phyloP scores from a whole-genome alignment of 1,284 basidiomycete species.

The Austropuccinia psidii region DNA sequence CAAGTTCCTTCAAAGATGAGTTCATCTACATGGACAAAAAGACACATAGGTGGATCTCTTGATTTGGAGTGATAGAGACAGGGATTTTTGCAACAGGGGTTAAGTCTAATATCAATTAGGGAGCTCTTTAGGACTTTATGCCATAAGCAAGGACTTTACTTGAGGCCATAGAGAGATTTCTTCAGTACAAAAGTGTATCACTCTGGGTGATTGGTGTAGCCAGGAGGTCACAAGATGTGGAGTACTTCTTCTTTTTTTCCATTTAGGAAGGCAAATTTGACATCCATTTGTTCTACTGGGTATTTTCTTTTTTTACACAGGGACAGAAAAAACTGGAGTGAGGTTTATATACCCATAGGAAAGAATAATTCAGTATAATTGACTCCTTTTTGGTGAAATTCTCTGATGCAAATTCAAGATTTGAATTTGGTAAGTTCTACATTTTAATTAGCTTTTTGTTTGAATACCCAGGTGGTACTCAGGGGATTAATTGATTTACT shows the following conservation, averaged over 20 bases:
- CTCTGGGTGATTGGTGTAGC: background rate
- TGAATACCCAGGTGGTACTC: slow-evolving; percentile 1
- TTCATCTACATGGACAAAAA: background rate
- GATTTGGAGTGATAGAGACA: background rate
- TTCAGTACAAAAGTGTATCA: background rate
- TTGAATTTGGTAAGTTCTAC: slow-evolving; percentile 3
- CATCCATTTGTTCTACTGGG: slow-evolving; percentile 1
- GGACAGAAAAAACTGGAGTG: background rate
- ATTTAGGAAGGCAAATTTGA: background rate
- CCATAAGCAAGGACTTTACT: slow-evolving; percentile 5
- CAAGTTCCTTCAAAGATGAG: background rate
- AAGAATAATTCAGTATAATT: slow-evolving; percentile 7
- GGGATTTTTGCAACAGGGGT: background rate
- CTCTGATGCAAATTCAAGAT: background rate
- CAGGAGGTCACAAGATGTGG: background rate
- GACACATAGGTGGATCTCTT: background rate
- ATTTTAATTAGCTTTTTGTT: background rate
- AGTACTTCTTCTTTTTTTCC: background rate
- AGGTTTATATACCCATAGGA: background rate
- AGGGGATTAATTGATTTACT: background rate
- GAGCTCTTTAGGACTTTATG: background rate
- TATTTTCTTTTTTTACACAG: background rate
- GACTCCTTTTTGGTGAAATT: background rate
- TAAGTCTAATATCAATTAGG: background rate
- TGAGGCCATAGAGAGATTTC: background rate